phyloP scores from a whole-genome alignment of 2,329 filamentous ascomycete genomes.

The Sordariomycetes sp. region DNA sequence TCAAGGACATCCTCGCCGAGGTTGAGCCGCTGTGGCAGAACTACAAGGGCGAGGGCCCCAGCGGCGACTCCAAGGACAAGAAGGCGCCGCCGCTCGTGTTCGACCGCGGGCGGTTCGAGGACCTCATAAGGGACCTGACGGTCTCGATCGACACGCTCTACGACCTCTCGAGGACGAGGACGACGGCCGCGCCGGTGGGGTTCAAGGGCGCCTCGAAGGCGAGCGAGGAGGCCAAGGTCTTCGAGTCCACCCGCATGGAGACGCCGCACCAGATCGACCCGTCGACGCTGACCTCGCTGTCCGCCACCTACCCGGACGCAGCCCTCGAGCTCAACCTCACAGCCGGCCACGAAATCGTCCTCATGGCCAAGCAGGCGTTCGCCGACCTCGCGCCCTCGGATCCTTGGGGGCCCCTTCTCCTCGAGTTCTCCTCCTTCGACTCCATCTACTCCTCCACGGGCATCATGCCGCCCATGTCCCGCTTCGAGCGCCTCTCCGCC shows the following conservation, averaged over 20 bases:
- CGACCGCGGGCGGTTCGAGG: conserved; percentile 65
- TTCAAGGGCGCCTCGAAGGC: conserved; percentile 13
- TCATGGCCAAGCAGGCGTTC: conserved; percentile 32
- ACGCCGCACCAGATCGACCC: conserved; percentile 52
- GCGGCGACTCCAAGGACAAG: conserved; percentile 33
- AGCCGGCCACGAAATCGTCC: conserved; percentile 15
- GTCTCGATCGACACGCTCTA: conserved; percentile 72
- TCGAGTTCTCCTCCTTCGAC: conserved; percentile 61
- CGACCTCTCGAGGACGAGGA: conserved; percentile 59
- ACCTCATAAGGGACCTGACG: conserved; percentile 63
- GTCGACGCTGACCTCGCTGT: conserved; percentile 36
- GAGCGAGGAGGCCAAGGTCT: conserved; percentile 36
- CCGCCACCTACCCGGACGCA: conserved; percentile 22
- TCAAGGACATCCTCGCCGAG: conserved; percentile 70
- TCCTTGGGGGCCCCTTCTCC: conserved; percentile 37
- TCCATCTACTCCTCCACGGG: conserved; percentile 51
- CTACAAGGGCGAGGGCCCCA: conserved; percentile 31
- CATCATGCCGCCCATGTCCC: conserved; percentile 53
- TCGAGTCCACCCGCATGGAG: conserved; percentile 50
- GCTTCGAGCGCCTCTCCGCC: conserved; percentile 52
- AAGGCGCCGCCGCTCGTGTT: conserved; percentile 50
- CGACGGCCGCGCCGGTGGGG: conserved; percentile 23
- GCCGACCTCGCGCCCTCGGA: conserved; percentile 3
- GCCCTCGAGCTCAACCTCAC: conserved; percentile 2
- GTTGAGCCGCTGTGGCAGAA: conserved; percentile 61